A percentile compares a stretch with the other conserved stretches of the same genome.
These are phyloP conservation scores for Bifiguratus adelaidae DNA, from an alignment of 192 early-diverging fungal species.

Conservation along the genomic window DNA sequence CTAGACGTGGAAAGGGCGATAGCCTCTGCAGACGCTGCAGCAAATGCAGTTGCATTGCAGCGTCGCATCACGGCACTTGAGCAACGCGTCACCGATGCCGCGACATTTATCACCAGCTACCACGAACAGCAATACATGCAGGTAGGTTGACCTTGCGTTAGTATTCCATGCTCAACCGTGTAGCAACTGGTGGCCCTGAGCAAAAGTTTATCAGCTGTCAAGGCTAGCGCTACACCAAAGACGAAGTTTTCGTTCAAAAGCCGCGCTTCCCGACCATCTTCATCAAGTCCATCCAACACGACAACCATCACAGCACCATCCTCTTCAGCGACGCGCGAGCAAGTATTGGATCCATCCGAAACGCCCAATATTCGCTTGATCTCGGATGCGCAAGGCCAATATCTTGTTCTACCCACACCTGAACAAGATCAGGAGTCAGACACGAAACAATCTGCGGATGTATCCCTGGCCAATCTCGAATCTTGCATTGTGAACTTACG, in stretches of 20 bases:
- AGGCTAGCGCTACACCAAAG: conserved; percentile 35
- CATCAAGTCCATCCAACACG: neutral
- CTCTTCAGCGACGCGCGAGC: neutral
- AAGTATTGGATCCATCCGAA: neutral
- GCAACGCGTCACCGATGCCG: conserved; percentile 49
- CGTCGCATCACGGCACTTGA: conserved; percentile 42
- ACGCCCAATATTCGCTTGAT: neutral
- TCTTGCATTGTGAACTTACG: conserved; percentile 59
- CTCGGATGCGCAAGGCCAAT: too few species aligned
- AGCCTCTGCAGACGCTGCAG: conserved; percentile 15
- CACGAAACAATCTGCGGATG: conserved; percentile 48
- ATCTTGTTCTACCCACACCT: too few species aligned
- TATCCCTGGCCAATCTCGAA: conserved; percentile 42
- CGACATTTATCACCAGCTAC: conserved; percentile 50
- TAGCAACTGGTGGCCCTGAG: conserved; percentile 38
- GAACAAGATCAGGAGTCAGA: neutral
- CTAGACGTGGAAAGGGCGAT: too few species aligned
- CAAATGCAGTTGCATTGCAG: conserved; percentile 21
- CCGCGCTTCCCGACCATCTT: conserved; percentile 1
- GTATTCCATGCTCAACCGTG: neutral
- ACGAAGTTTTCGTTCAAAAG: conserved; percentile 63
- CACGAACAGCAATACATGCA: conserved; percentile 50
- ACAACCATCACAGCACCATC: neutral
- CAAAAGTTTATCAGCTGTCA: conserved; percentile 20
- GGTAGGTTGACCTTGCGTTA: conserved; percentile 18